Conservation (phyloP, 352 stramenopile genomes). For the Globisporangium viniferum region DNA sequence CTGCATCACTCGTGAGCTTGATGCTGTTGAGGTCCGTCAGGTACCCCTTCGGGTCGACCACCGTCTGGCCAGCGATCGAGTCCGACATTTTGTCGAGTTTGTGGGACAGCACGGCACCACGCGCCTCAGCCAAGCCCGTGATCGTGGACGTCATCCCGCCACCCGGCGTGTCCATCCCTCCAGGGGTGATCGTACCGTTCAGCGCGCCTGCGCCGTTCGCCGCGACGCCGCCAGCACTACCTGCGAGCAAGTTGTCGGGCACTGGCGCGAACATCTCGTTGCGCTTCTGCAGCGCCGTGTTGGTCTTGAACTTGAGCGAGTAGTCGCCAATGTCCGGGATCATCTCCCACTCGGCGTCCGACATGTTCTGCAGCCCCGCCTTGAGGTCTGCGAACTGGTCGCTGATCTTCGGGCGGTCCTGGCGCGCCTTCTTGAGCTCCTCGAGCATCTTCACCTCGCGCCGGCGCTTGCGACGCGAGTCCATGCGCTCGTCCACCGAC, state of each 20-base stretch:
- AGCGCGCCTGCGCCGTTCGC: constrained; percentile 21
- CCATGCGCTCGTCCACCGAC: constrained; percentile 95
- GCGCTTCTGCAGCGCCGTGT: constrained; percentile 88
- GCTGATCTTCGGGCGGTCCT: constrained; percentile 92
- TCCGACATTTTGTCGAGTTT: constrained; percentile 98
- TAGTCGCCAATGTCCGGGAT: constrained; percentile 98
- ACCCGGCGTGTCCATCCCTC: constrained; percentile 49
- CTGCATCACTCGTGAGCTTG: constrained; percentile 91
- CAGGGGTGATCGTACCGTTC: constrained; percentile 56
- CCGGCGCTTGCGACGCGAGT: constrained; percentile 85
- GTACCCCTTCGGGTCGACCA: constrained; percentile 98
- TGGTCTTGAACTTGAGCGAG: constrained; percentile 90
- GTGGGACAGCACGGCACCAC: constrained; percentile 92
- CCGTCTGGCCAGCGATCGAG: constrained; percentile 94
- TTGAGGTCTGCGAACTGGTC: constrained; percentile 99
- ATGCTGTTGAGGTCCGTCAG: constrained; percentile 96
- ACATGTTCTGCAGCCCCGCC: constrained; percentile 88
- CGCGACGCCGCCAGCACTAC: constrained; percentile 26
- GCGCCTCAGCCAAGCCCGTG: constrained; percentile 88
- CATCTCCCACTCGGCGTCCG: constrained; percentile 93
- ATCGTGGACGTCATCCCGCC: constrained; percentile 70
- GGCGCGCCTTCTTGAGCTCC: constrained; percentile 82
- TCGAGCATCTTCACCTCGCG: constrained; percentile 82
- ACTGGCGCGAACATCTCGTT: constrained; percentile 95
- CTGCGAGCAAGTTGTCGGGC: constrained; percentile 91